Conservation (phyloP, 2,329 filamentous ascomycete species). For the Cladophialophora immunda region DNA sequence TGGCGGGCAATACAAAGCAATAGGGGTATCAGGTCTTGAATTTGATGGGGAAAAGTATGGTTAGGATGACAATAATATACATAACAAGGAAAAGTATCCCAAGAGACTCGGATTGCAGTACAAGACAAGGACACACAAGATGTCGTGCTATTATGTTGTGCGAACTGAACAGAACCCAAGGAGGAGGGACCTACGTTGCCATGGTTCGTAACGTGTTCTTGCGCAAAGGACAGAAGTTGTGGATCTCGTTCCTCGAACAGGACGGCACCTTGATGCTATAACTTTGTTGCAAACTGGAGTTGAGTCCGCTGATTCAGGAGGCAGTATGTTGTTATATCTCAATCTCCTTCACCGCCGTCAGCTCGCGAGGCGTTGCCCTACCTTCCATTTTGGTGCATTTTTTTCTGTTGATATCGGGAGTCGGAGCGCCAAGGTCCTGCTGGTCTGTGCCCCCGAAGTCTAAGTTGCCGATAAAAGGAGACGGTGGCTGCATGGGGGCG, state of each 20-base stretch:
- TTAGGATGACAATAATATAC: conserved; percentile 15
- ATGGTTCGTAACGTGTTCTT: conserved; percentile 38
- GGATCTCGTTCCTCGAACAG: neutral
- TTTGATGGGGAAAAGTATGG: neutral
- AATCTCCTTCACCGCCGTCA: conserved; percentile 17
- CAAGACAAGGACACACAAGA: conserved; percentile 13
- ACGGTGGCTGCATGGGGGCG: neutral
- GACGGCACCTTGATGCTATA: neutral
- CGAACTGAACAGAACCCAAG: conserved; percentile 14
- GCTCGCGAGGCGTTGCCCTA: neutral
- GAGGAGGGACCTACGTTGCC: conserved; percentile 47
- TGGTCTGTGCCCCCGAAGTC: conserved; percentile 12
- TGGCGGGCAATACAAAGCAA: neutral
- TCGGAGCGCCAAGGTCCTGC: conserved; percentile 14
- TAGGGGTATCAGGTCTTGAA: neutral
- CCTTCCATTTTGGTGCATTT: neutral
- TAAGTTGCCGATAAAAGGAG: conserved; percentile 6
- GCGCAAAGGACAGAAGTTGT: conserved; percentile 9
- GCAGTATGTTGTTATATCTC: neutral
- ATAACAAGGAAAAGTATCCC: conserved; percentile 24
- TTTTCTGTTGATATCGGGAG: conserved; percentile 11
- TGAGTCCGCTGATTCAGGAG: neutral
- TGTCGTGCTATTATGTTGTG: conserved; percentile 28
- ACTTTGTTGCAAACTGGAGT: neutral
- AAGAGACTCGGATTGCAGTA: neutral